phyloP scores from a whole-genome alignment of 192 early-diverging fungal genomes.

The Coemansia sp. region DNA sequence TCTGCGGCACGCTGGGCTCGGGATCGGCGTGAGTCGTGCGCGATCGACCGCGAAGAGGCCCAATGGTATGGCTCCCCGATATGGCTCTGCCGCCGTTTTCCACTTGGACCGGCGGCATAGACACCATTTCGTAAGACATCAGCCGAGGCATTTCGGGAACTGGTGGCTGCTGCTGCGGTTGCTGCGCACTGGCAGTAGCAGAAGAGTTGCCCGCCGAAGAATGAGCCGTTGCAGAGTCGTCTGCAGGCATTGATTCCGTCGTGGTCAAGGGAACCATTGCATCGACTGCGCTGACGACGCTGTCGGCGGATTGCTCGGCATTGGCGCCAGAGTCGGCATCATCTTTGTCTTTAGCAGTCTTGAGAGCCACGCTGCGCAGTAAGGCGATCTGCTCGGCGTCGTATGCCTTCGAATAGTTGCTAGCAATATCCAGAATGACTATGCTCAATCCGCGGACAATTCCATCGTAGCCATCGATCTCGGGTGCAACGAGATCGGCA shows the following conservation, averaged over 20 bases:
- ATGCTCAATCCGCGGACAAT: constrained; percentile 16
- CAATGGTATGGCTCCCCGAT: constrained; percentile 5
- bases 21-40: constrained; percentile 44
- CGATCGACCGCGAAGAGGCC: constrained; percentile 39
- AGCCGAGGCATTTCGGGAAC: constrained; percentile 15
- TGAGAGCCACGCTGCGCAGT: constrained; percentile 25
- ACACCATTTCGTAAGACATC: constrained; percentile 34
- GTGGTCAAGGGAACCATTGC: constrained; percentile 34
- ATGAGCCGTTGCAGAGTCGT: constrained; percentile 1
- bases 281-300: constrained; percentile 17
- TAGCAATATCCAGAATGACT: constrained; percentile 25
- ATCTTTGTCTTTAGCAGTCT: constrained; percentile 4
- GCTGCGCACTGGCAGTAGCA: background rate
- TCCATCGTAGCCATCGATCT: constrained; percentile 15
- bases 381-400: constrained; percentile 30
- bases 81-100: constrained; percentile 15
- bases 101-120: constrained; percentile 12
- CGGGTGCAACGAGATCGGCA: constrained; percentile 44
- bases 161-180: background rate
- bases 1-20: constrained; percentile 36
- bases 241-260: background rate
- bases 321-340: background rate
- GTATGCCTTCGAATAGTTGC: constrained; percentile 22
- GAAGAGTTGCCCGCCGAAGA: background rate
- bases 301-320: background rate